Base-by-base conservation (phyloP, 2,329 filamentous ascomycete species). In the Epichloe festucae region DNA sequence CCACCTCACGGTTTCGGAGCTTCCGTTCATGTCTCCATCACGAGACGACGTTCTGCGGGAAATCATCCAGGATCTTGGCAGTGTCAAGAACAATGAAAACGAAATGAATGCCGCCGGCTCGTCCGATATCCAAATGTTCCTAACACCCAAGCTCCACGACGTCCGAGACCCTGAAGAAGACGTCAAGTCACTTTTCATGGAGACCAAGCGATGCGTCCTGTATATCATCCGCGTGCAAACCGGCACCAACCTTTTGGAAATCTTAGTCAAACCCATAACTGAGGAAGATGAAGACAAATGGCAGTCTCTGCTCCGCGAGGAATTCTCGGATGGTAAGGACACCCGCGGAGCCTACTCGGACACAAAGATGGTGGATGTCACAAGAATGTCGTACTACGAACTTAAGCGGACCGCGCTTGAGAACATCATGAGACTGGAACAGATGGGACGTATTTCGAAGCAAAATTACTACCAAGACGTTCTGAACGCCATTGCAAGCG, bases 171-270 rank as follows among this genome's bases (percentile, higher is more conserved):
- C 93, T 4, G 91, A 97, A 63, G 89, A 90, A 4, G 87, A 93
- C 54, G 76, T 93, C 56, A 96, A 97, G 70, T 78, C 89, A 1
- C 76, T 98, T 3, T 96, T 96, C 66, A 97, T 96, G 82, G 93
- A 97, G 70, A 97, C 93, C 3, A 98, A 98, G 72, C 84, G 93
- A 60, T 95, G 93, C 63, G 86, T 97, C 41, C 74, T 98, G 56
- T 98, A 97, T 69, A 97, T 98, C 65, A 97, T 98, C 63, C 86
- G 93, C 53, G 86, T 98, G 38, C 94, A 98, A 68, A 89, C 87
- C 2, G 93, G 93, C 8, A 73, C 83, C 49, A 95, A 91, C 60
- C 78, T 98, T n/a, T 82, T 97, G 67, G 90, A 97, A 55, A 95
- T 98, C 55, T 80, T 98, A 59, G 85, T 95, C 57, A 94, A 93